A percentile compares a stretch with the other conserved stretches of the same genome.
These are phyloP conservation scores for Stephania cephalantha DNA, from an alignment of 164 flowering plant genomes.

Conservation along the genomic window DNA sequence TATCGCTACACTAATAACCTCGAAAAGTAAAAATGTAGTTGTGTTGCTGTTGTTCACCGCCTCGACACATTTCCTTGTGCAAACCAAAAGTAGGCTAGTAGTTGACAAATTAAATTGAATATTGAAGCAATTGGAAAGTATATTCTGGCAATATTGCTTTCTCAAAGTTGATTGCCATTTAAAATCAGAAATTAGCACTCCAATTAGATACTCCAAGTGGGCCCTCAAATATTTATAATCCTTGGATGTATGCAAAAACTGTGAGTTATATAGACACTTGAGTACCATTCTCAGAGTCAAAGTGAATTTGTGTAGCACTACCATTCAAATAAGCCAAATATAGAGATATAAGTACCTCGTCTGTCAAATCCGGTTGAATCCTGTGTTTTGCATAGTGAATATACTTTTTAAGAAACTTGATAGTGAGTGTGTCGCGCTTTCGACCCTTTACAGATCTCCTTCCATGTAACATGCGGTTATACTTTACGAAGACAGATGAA, in stretches of 20 bases:
- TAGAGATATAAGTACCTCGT: conserved; percentile 58
- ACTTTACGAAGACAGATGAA: conserved; percentile 76
- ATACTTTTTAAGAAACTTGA: conserved; percentile 90
- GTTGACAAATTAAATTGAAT: not conserved
- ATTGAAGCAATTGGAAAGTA: not conserved
- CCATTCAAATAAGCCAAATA: not conserved
- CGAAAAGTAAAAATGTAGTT: no score
- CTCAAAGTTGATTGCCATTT: not conserved
- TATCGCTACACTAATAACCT: no score
- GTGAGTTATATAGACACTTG: no score
- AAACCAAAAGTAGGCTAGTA: not conserved
- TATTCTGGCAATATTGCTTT: not conserved
- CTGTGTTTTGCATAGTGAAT: conserved; percentile 94
- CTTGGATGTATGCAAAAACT: no score
- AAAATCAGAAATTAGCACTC: no score
- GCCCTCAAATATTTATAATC: no score
- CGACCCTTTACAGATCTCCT: conserved; percentile 47
- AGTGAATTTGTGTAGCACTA: no score
- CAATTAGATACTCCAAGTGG: no score
- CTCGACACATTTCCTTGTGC: no score
- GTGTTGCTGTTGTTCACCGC: no score
- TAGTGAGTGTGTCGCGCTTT: conserved; percentile 76
- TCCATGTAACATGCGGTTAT: conserved; percentile 87
- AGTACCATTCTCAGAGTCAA: no score
- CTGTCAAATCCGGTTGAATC: conserved; percentile 88